Base-by-base conservation (phyloP, 176 grass and related monocot species). In the Carex pumila region DNA sequence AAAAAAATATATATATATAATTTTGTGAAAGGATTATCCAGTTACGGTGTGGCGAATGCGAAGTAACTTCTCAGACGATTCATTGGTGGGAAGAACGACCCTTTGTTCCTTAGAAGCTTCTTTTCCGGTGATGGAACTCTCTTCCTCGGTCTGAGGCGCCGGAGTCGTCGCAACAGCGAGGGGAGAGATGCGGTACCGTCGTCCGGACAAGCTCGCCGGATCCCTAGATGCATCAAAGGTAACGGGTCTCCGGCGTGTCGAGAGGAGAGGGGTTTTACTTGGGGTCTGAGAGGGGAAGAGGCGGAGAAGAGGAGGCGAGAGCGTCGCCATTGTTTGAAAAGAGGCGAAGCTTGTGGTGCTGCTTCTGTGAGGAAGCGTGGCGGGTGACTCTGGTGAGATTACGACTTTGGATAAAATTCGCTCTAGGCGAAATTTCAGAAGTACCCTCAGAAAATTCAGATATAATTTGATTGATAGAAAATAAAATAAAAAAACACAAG, bases 21-120 rank as follows among this genome's bases (percentile, higher is more conserved):
- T 85, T 9, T 6, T 68, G 9, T 55, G 36, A 47, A 85, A 83
- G 36, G 47, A 30, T 13, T 45, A 61, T 37, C 4, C 66, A 53
- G 41, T 75, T 90, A 99, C 93, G 39, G 93, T 95, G 83, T 99
- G 93, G 80, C 96, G 93, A 79, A 95, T 89, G 73, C 95, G 89
- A 49, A 98, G 91, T 17, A 98, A 87, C 34, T 13, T 55, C 12
- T 89, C 89, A 12, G 95, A 98, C 15, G 92, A 95, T 12, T 98
- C 91, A 75, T 95, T 98, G 61, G 93, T 98, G 19, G 95, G 95
- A 3, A 98, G 91, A 34, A 92, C 85, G 41, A 99, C 71, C 65
- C 88, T 85, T 61, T 83, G 85, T 84, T 36, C 84, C 21, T 65
- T 30, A 41, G 43, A n/a, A 14, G 52, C 57, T 60, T 74, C 89